Base-by-base conservation (phyloP, 2,329 filamentous ascomycete genomes). In the Curvularia lunata region DNA sequence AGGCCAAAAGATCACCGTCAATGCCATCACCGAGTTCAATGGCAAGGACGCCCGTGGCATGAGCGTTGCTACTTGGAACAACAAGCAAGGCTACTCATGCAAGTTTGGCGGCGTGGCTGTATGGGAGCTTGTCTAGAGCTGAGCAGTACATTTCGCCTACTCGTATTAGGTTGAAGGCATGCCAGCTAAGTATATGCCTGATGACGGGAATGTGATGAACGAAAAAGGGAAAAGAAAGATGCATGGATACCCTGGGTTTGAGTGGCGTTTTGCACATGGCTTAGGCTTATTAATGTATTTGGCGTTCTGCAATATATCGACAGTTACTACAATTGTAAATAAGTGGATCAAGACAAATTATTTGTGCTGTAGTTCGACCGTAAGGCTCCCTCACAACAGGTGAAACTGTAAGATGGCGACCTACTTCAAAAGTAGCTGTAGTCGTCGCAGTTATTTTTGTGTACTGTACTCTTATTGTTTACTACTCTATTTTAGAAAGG, bases 1-100 rank as follows among this genome's bases (percentile, higher is more conserved):
- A 0, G 76, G 75, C 1, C 86, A 92, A 76, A 85, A 83, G 52
- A 79, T 94, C 5, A 83, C 83, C 63, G 76, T 95, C 28, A 85
- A 85, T 56, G 85, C 86, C 19, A 80, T 96, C 37, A 85, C 78
- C 12, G 79, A 70, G 23, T 83, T 85, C 49, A 75, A 79, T 63
- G 79, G 79, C 1, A 72, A 78, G 43, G 82, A 85, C 68, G 83
- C 78, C 3, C 78, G 84, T 48, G 86, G 85, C 0, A 62, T 88
- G 61, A 83, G 79, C 2, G 71, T 72, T 7, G 56, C 59, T 28
- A 61, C 70, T 21, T 77, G 70, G 70, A 76, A 76, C 65, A 74
- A 78, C 40, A 80, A 79, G 63, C 65, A 32, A 28, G 62, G 58
- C 4, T 70, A 65, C 48, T 64, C 61, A 41, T 67, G 63, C 42